Base-by-base conservation (phyloP, 2,329 filamentous ascomycete genomes). In the Hansfordia pulvinata region DNA sequence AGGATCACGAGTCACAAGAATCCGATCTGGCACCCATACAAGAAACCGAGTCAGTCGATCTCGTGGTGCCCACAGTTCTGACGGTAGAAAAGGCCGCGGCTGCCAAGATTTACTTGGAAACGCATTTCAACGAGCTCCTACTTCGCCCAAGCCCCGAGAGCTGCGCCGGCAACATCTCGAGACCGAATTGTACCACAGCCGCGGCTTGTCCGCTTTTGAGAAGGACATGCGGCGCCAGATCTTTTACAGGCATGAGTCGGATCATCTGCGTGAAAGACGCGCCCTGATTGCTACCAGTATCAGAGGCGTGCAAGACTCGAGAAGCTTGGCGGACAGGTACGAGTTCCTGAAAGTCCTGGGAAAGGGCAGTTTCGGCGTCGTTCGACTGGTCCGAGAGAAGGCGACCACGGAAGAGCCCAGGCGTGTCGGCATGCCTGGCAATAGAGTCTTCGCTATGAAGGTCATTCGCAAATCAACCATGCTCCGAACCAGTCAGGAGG, bases 391-490 rank as follows among this genome's bases (percentile, higher is more conserved):
- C 3, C 75, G 74, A 30, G 79, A 86, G 46, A 77, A 59, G 36
- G 27, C 38, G 11, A 41, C 40, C n/a, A 27, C 38, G 1, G 41
- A 37, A 2, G 39, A 49, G 36, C 32, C 37, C 23, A 49, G 30
- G 10, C 29, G 24, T 10, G n/a, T 26, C 13, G 17, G 21, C 10
- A 10, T 16, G 11, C n/a, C 31, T 37, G 48, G 30, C 7, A 67
- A 62, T 26, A 66, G 79, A 30, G 73, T 93, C 1, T 96, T 78
- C 48, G 90, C 90, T 10, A 94, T 96, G 88, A 96, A 96, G 48
- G 81, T 93, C 17, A 96, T 96, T 38, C 75, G 80, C 31, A 98
- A 98, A 47, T 83, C 83, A 1, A 76, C 84, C 30, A 96, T 94
- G 86, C 64, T 96, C 29, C 73, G 76, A 9, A 90, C 84, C 33